Evolutionary conservation across 2,329 filamentous ascomycete species (phyloP).

Genomic region (Aureobasidium mangrovei): DNA sequence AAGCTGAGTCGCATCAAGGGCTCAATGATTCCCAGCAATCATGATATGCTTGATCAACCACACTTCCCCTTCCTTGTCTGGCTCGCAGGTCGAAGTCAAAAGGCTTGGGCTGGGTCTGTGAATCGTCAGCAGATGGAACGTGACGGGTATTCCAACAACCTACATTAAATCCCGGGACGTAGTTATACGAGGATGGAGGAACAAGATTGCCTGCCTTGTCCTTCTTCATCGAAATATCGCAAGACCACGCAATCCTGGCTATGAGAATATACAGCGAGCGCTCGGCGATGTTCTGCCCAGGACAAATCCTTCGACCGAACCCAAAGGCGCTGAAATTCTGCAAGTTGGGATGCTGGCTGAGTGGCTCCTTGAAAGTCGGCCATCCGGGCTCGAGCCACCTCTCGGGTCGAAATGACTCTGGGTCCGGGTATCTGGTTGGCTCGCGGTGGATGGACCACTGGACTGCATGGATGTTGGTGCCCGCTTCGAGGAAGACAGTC

Average conservation of each 20-base stretch:
- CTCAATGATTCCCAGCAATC: too few species aligned
- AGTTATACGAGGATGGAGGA: slow-evolving; percentile 17
- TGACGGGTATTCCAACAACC: too few species aligned
- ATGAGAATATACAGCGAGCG: slow-evolving; percentile 31
- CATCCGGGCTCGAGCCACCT: slow-evolving; percentile 45
- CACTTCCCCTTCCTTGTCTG: too few species aligned
- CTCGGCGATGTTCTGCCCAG: slow-evolving; percentile 35
- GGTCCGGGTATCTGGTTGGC: slow-evolving; percentile 41
- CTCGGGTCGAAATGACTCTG: slow-evolving; percentile 44
- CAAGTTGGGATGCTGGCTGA: slow-evolving; percentile 44
- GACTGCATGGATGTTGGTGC: slow-evolving; percentile 37
- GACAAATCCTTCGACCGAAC: slow-evolving; percentile 43
- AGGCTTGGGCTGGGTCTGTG: too few species aligned
- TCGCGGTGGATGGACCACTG: slow-evolving; percentile 46
- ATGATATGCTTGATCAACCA: too few species aligned
- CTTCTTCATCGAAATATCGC: slow-evolving; percentile 16
- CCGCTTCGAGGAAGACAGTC: slow-evolving; percentile 50
- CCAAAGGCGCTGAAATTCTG: slow-evolving; percentile 48
- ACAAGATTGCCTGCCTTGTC: slow-evolving; percentile 16
- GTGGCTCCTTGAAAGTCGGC: slow-evolving; percentile 45
- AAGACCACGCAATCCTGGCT: slow-evolving; percentile 20
- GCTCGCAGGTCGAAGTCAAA: too few species aligned
- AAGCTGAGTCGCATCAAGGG: too few species aligned
- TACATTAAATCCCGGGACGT: slow-evolving; percentile 1
- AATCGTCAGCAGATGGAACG: too few species aligned